phyloP scores from a whole-genome alignment of 2,329 filamentous ascomycete genomes.

The Fusarium sp. region DNA sequence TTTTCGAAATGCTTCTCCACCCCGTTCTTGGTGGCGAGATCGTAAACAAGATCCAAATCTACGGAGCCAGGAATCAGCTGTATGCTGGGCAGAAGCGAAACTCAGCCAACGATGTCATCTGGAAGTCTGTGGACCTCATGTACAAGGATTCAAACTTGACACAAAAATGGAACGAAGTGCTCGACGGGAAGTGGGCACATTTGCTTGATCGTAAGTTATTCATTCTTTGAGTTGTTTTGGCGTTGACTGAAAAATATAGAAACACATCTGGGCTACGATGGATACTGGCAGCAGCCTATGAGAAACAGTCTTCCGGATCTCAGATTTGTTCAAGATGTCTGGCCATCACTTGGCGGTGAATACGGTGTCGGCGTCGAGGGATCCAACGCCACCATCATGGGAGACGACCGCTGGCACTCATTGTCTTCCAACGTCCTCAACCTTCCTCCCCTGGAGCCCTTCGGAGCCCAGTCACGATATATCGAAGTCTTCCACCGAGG shows the following conservation, averaged over 20 bases:
- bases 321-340: constrained; percentile 62
- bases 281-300: constrained; percentile 78
- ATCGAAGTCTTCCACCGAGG: constrained; percentile 56
- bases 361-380: constrained; percentile 53
- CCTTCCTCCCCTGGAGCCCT: constrained; percentile 51
- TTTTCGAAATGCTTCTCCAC: constrained; percentile 73
- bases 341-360: constrained; percentile 63
- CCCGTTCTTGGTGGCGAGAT: constrained; percentile 70
- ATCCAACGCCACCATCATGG: constrained; percentile 52
- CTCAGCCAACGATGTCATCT: constrained; percentile 60
- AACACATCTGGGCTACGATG: constrained; percentile 67
- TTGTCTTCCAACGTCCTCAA: constrained; percentile 57
- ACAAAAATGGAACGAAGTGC: constrained; percentile 37
- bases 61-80: constrained; percentile 63
- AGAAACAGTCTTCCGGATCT: constrained; percentile 72
- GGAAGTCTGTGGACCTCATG: constrained; percentile 36
- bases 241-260: constrained; percentile 46
- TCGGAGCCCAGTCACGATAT: constrained; percentile 50
- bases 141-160: constrained; percentile 39
- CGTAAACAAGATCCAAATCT: constrained; percentile 63
- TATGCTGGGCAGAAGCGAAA: constrained; percentile 69
- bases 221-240: fast-evolving
- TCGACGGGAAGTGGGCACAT: constrained; percentile 39
- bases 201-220: constrained; percentile 33
- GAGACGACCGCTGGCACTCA: constrained; percentile 65